Percentiles rank a stretch among this genome's conserved stretches.
Conservation (phyloP, 2,329 filamentous ascomycete genomes). For the Fusarium sp. region DNA sequence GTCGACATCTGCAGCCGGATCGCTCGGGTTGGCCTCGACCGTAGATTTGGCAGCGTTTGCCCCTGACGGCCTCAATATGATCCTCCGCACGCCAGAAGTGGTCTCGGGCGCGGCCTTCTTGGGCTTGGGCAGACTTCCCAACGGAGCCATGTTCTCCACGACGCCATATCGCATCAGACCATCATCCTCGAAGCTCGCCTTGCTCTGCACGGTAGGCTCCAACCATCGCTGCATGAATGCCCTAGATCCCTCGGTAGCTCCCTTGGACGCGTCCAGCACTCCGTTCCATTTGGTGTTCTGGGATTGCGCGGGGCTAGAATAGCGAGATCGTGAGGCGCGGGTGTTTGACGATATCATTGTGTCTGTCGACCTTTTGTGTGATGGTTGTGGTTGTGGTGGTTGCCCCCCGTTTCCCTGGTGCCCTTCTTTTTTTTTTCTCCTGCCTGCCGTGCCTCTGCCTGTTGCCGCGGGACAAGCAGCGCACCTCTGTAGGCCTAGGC, state of each 20-base stretch:
- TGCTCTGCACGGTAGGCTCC: slow-evolving; percentile 68
- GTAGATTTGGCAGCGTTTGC: slow-evolving; percentile 43
- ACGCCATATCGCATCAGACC: slow-evolving; percentile 81
- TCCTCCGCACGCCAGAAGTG: slow-evolving; percentile 53
- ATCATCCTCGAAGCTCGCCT: slow-evolving; percentile 82
- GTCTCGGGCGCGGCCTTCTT: slow-evolving; percentile 52
- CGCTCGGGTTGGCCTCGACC: slow-evolving; percentile 34
- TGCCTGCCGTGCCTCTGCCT: slow-evolving; percentile 24
- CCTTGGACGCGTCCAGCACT: slow-evolving; percentile 54
- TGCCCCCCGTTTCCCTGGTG: slow-evolving; percentile 26
- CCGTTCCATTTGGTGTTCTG: slow-evolving; percentile 47
- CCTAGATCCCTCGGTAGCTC: slow-evolving; percentile 53
- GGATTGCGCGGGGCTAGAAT: slow-evolving; percentile 63
- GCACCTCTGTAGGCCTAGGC: slow-evolving; percentile 48
- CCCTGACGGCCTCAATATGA: slow-evolving; percentile 59
- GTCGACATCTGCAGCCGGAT: slow-evolving; percentile 41
- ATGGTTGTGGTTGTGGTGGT: slow-evolving; percentile 18
- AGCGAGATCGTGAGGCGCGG: slow-evolving; percentile 66
- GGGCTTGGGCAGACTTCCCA: slow-evolving; percentile 78
- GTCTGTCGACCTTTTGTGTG: slow-evolving; percentile 26
- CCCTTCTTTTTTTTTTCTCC: slow-evolving; percentile 17
- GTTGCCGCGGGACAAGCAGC: slow-evolving; percentile 44
- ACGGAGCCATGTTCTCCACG: slow-evolving; percentile 84
- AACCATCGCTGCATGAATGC: slow-evolving; percentile 69
- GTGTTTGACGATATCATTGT: slow-evolving; percentile 58